Evolutionary conservation across 2,329 filamentous ascomycete genomes (phyloP).

Genomic region (Lasiodiplodia sp.): DNA sequence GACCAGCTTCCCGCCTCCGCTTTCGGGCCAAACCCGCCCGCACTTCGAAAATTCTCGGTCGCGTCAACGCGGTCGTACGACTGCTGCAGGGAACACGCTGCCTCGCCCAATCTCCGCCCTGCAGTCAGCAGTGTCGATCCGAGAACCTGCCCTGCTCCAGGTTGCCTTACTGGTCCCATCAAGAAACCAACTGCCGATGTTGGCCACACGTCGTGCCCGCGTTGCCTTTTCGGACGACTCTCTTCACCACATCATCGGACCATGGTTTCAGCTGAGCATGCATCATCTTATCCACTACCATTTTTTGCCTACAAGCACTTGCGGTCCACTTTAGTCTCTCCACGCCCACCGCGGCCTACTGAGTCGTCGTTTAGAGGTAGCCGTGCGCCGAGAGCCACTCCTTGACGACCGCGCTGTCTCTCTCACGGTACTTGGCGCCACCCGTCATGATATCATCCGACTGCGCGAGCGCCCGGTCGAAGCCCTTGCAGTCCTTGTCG

Average conservation of each 20-base stretch:
- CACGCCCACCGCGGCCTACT: slow-evolving; percentile 7
- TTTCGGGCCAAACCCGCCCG: slow-evolving; percentile 10
- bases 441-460: slow-evolving; percentile 86
- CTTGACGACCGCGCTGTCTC: slow-evolving; percentile 75
- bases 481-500: slow-evolving; percentile 83
- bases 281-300: slow-evolving; percentile 5
- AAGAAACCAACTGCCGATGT: not conserved
- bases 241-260: slow-evolving; percentile 7
- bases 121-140: slow-evolving; percentile 12
- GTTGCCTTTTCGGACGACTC: not conserved
- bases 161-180: not conserved
- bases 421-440: slow-evolving; percentile 79
- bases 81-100: not conserved
- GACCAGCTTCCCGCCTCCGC: slow-evolving; percentile 1
- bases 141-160: not conserved
- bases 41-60: not conserved
- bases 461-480: slow-evolving; percentile 84
- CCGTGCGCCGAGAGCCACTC: slow-evolving; percentile 77
- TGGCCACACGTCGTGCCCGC: not conserved
- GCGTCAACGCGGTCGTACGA: slow-evolving; percentile 10
- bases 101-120: not conserved
- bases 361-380: slow-evolving; percentile 48
- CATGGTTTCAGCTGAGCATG: not conserved
- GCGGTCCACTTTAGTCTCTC: slow-evolving; percentile 24
- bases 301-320: not conserved